Base-by-base conservation (phyloP, 2,329 filamentous ascomycete species). In the Xylaria sp. region DNA sequence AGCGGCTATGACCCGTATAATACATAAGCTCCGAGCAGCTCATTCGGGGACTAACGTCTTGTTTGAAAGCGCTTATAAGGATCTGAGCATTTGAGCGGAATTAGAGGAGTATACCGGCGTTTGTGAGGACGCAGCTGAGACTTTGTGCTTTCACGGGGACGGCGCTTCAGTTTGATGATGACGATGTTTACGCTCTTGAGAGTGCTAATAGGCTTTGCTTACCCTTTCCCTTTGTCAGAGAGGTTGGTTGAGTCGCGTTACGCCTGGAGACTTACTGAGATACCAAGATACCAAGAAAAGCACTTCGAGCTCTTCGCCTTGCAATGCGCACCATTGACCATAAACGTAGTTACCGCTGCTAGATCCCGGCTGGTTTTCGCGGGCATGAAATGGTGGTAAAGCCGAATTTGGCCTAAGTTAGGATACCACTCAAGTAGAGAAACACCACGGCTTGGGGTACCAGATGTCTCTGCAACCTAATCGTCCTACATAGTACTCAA, bases 61-160 rank as follows among this genome's bases (percentile, higher is more conserved):
- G 46, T 55, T 31, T 38, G 53, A 44, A 63, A 62, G 62, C 59
- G 54, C 63, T 63, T 15, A 31, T 38, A 56, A 31, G 49, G 33
- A 60, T 60, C 25, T 37, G 25, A 52, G 44, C 21, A 65, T 55
- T 59, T 55, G 46, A 52, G 29, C 21, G 52, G 56, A 57, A 58
- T 47, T 31, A 44, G 52, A 37, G 27, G 55, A 49, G 44, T 48
- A 55, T 58, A 51, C 40, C 29, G 64, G 55, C 54, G 33, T 62
- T 62, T 49, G 43, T 33, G 58, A 52, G 48, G 25, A 40, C 49
- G 29, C 15, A 53, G 47, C 48, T 19, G 33, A 40, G 31, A 21
- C 46, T 51, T 54, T 46, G 9, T 57, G 43, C 52, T 62, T 31
- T 62, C 17, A 46, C 38, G 35, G n/a, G 54, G 25, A 54, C 27